Conservation (phyloP, 495 filamentous ascomycete genomes). For the Pyrenopolyporus hunteri region DNA sequence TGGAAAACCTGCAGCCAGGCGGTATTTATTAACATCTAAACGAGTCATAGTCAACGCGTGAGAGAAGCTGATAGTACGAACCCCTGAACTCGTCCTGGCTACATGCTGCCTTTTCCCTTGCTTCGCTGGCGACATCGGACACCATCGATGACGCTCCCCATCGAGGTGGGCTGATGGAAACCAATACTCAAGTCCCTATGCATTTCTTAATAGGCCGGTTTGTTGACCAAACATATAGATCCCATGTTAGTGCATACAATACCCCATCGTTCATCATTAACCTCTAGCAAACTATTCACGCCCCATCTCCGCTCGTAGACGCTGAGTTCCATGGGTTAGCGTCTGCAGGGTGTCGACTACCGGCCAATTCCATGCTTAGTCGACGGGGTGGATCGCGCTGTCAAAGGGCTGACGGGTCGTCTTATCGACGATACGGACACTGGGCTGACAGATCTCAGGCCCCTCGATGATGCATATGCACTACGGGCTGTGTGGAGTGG, state of each 20-base stretch:
- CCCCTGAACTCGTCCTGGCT: neutral
- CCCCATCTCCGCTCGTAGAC: neutral
- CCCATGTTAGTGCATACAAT: slow-evolving; percentile 2
- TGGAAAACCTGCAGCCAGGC: no score
- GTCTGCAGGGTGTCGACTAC: neutral
- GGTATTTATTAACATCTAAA: no score
- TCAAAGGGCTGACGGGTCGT: no score
- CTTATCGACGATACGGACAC: no score
- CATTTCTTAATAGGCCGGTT: slow-evolving; percentile 7
- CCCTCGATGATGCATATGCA: no score
- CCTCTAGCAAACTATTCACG: slow-evolving; percentile 1
- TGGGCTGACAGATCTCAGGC: no score
- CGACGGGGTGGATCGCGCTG: no score
- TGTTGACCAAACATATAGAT: slow-evolving; percentile 12
- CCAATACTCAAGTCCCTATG: neutral
- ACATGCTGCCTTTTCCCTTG: neutral
- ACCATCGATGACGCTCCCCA: neutral
- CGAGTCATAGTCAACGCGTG: no score
- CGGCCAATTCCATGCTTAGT: neutral
- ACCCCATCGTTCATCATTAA: neutral
- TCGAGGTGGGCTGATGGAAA: slow-evolving; percentile 5
- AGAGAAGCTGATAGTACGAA: neutral
- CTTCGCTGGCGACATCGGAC: slow-evolving; percentile 20
- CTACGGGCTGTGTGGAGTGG: no score
- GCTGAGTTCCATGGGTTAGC: neutral